Percentiles rank a stretch among this genome's conserved stretches.
Conservation (phyloP, 2,329 filamentous ascomycete species). For the Westerdykella aurantiaca region DNA sequence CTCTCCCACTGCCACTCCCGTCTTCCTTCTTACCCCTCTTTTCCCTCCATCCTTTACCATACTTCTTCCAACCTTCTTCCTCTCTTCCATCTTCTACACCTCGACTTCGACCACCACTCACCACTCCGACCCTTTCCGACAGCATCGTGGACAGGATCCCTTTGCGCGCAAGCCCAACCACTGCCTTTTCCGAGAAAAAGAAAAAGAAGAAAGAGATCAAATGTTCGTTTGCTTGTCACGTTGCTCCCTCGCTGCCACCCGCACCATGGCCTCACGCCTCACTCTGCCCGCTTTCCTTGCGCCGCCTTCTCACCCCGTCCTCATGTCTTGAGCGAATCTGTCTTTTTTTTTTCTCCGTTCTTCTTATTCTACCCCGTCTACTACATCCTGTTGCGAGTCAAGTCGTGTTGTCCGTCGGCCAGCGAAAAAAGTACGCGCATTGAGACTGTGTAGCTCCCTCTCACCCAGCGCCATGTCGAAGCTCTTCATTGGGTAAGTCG, state of each 20-base stretch:
- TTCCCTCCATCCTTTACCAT: not conserved
- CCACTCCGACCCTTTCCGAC: no score
- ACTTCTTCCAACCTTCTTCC: not conserved
- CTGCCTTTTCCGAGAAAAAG: no score
- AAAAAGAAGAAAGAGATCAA: no score
- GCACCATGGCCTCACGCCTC: conserved; percentile 21
- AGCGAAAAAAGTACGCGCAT: conserved; percentile 14
- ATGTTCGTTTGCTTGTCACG: conserved; percentile 13
- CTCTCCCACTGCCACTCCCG: no score
- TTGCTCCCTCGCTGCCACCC: conserved; percentile 16
- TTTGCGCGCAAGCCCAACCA: no score
- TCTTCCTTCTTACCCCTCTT: not conserved
- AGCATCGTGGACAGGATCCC: no score
- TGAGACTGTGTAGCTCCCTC: conserved; percentile 36
- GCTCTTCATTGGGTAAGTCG: conserved; percentile 82
- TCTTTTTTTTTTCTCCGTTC: not conserved
- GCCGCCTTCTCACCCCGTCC: no score
- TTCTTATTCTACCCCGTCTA: not conserved
- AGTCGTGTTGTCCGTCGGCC: not conserved
- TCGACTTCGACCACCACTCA: no score
- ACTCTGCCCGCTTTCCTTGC: conserved; percentile 7
- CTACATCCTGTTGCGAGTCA: conserved; percentile 4
- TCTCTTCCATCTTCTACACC: no score
- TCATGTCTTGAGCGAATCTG: no score
- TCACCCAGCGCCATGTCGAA: conserved; percentile 65